Evolutionary conservation across 768 basidiomycete species (phyloP).

Genomic region (Pisolithus albus): DNA sequence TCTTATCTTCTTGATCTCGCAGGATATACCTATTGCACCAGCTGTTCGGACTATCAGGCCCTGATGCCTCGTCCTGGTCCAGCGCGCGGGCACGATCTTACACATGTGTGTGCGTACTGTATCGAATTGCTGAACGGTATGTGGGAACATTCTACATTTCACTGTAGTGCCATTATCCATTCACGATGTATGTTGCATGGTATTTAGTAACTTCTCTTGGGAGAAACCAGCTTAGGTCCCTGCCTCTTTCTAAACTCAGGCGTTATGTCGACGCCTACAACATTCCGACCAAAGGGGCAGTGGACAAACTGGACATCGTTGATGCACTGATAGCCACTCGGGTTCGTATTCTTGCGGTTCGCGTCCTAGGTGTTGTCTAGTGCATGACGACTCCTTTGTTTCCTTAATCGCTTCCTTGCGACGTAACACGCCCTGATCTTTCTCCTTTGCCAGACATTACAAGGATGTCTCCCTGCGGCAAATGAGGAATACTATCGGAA

Average conservation of each 20-base stretch:
- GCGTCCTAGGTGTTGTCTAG: background rate
- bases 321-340: constrained; percentile 47
- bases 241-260: constrained; percentile 57
- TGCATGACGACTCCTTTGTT: background rate
- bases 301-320: constrained; percentile 77
- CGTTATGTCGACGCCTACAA: constrained; percentile 67
- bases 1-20: background rate
- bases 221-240: constrained; percentile 44
- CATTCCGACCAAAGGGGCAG: constrained; percentile 51
- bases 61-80: constrained; percentile 59
- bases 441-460: constrained; percentile 34
- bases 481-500: constrained; percentile 49
- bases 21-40: constrained; percentile 71
- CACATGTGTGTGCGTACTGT: constrained; percentile 67
- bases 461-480: constrained; percentile 53
- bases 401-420: background rate
- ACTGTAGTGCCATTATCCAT: background rate
- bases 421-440: background rate
- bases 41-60: constrained; percentile 70
- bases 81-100: constrained; percentile 54
- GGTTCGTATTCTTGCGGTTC: constrained; percentile 32
- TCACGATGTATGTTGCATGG: background rate
- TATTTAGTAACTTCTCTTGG: constrained; percentile 63
- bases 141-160: constrained; percentile 14
- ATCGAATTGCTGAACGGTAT: constrained; percentile 62